These are phyloP conservation scores for Teratosphaeria destructans DNA, from an alignment of 2,329 filamentous ascomycete genomes.

Conservation along the genomic window DNA sequence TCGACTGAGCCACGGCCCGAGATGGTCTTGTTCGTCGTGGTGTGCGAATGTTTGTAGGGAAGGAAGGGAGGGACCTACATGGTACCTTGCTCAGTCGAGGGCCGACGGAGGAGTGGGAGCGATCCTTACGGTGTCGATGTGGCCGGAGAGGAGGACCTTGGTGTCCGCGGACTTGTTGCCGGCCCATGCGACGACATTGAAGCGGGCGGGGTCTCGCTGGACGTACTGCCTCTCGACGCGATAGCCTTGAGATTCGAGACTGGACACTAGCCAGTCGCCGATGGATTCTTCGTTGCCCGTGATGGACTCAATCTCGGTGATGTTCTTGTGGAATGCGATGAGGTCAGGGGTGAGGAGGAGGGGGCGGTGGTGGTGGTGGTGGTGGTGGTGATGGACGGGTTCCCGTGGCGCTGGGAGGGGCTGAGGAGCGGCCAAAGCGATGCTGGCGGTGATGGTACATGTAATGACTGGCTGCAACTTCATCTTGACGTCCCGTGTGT, in stretches of 20 bases:
- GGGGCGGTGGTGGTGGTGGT: slow-evolving; percentile 14
- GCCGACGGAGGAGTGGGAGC: background rate
- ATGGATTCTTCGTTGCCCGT: slow-evolving; percentile 58
- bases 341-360: slow-evolving; percentile 37
- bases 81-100: slow-evolving; percentile 7
- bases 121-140: slow-evolving; percentile 60
- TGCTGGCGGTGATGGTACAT: background rate
- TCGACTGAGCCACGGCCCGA: slow-evolving; percentile 65
- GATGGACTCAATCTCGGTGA: slow-evolving; percentile 66
- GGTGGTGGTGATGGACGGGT: background rate
- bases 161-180: slow-evolving; percentile 39
- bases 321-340: slow-evolving; percentile 60
- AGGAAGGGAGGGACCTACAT: slow-evolving; percentile 64
- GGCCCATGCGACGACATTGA: slow-evolving; percentile 66
- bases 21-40: slow-evolving; percentile 29
- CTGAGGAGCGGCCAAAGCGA: background rate
- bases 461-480: background rate
- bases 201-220: slow-evolving; percentile 39
- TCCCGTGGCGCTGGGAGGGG: background rate
- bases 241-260: slow-evolving; percentile 52
- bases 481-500: background rate
- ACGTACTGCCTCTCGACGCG: slow-evolving; percentile 51
- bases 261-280: slow-evolving; percentile 56
- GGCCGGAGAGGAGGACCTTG: slow-evolving; percentile 59
- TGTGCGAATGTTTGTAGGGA: slow-evolving; percentile 44